Percentiles rank a stretch among this genome's conserved stretches.
phyloP scores from a whole-genome alignment of 129 eudicot genomes.

The Flaveria linearis region DNA sequence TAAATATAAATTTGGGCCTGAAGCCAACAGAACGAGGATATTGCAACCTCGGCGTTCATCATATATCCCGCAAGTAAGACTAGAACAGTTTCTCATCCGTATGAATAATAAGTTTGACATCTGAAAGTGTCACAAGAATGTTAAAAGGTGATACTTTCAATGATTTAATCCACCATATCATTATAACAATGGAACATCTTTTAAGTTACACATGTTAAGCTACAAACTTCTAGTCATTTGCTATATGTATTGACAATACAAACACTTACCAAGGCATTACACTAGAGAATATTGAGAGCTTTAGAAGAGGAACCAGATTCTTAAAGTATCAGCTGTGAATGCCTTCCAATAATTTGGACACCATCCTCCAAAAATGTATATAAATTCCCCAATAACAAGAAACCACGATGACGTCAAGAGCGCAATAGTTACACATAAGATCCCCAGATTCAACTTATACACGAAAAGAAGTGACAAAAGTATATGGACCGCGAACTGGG shows the following conservation, averaged over 20 bases:
- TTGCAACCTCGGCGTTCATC: conserved; percentile 57
- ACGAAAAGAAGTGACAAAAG: conserved; percentile 48
- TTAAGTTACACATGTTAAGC: no score
- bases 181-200: no score
- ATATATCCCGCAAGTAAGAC: conserved; percentile 68
- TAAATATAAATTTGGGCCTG: no score
- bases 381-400: conserved; percentile 51
- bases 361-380: conserved; percentile 67
- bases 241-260: no score
- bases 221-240: no score
- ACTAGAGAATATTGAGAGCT: conserved; percentile 64
- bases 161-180: no score
- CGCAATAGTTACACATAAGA: conserved; percentile 48
- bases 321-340: conserved; percentile 46
- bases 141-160: no score
- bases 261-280: conserved; percentile 59
- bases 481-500: conserved; percentile 41
- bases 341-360: conserved; percentile 61
- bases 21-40: conserved; percentile 25
- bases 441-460: conserved; percentile 30
- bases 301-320: conserved; percentile 54
- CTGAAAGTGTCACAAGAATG: no score
- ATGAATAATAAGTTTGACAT: no score
- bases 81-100: conserved; percentile 29
- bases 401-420: conserved; percentile 48